Percentiles rank a stretch among this genome's conserved stretches.
These are phyloP conservation scores for Voacanga thouarsii DNA, from an alignment of 257 asterid genomes.

Conservation along the genomic window DNA sequence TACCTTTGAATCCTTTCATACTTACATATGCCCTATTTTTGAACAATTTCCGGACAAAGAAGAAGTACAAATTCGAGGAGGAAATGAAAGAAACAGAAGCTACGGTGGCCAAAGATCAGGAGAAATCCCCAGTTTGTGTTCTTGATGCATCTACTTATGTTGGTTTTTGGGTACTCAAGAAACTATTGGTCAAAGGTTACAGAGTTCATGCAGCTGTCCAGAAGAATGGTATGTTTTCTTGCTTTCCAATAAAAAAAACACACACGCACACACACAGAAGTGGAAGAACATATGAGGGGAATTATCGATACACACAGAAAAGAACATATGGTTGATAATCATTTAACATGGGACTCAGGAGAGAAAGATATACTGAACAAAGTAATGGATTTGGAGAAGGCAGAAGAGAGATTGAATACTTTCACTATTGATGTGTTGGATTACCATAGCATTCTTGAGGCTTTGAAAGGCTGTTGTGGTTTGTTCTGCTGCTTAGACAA, in stretches of 20 bases:
- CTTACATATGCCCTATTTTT: neutral
- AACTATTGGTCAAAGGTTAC: constrained; percentile 35
- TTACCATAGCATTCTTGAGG: constrained; percentile 43
- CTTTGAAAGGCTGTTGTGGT: constrained; percentile 32
- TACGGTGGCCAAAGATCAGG: neutral
- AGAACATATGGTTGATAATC: neutral
- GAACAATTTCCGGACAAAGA: neutral
- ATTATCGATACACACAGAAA: neutral
- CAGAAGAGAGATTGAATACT: constrained; percentile 23
- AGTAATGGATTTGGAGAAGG: constrained; percentile 30
- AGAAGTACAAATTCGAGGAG: neutral
- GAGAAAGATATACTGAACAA: constrained; percentile 29
- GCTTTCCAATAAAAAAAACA: too few relatives aligned
- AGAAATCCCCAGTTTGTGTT: constrained; percentile 35
- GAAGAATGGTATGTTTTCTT: constrained; percentile 25
- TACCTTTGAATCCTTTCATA: neutral
- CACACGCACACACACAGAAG: too few relatives aligned
- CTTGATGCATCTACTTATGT: constrained; percentile 48
- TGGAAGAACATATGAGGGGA: neutral
- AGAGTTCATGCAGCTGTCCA: constrained; percentile 41
- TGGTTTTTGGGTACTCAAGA: constrained; percentile 42
- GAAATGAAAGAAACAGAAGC: constrained; percentile 7
- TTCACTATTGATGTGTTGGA: constrained; percentile 34
- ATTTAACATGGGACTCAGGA: constrained; percentile 22
- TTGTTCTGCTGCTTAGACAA: constrained; percentile 40